Percentiles rank a stretch among this genome's conserved stretches.
Conservation (phyloP, 495 filamentous ascomycete species). For the Glutinoglossum americanum region DNA sequence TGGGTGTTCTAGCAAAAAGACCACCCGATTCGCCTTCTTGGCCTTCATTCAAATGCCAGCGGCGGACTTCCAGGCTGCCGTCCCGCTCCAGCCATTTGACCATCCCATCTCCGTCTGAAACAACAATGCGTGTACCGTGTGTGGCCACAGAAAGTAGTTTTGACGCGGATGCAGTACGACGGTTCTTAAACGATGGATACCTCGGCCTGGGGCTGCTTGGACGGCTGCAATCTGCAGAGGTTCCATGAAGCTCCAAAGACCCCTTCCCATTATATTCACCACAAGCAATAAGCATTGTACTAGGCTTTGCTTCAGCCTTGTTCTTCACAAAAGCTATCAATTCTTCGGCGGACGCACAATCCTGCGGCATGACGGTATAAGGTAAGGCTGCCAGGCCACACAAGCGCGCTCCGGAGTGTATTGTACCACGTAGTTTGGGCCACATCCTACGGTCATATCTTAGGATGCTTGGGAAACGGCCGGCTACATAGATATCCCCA, state of each 20-base stretch:
- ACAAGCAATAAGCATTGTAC: slow-evolving; percentile 52
- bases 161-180: slow-evolving; percentile 58
- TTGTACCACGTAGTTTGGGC: slow-evolving; percentile 50
- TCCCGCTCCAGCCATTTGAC: slow-evolving; percentile 88
- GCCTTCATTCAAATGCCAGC: slow-evolving; percentile 43
- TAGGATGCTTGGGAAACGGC: slow-evolving; percentile 75
- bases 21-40: not conserved
- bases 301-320: slow-evolving; percentile 14
- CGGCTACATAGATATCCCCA: slow-evolving; percentile 58
- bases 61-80: slow-evolving; percentile 57
- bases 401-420: slow-evolving; percentile 66
- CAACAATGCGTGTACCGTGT: slow-evolving; percentile 69
- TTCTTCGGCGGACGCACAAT: too few relatives aligned
- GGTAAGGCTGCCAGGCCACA: slow-evolving; percentile 58
- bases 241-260: slow-evolving; percentile 67
- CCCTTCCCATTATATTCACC: slow-evolving; percentile 93
- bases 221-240: slow-evolving; percentile 16
- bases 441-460: slow-evolving; percentile 79
- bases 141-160: slow-evolving; percentile 68
- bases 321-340: not conserved
- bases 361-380: slow-evolving; percentile 30
- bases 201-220: not conserved
- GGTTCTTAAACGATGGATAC: slow-evolving; percentile 36
- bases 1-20: slow-evolving; percentile 17
- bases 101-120: slow-evolving; percentile 63